phyloP scores from a whole-genome alignment of 306 rosid genomes.

The Cucurbita pepo region DNA sequence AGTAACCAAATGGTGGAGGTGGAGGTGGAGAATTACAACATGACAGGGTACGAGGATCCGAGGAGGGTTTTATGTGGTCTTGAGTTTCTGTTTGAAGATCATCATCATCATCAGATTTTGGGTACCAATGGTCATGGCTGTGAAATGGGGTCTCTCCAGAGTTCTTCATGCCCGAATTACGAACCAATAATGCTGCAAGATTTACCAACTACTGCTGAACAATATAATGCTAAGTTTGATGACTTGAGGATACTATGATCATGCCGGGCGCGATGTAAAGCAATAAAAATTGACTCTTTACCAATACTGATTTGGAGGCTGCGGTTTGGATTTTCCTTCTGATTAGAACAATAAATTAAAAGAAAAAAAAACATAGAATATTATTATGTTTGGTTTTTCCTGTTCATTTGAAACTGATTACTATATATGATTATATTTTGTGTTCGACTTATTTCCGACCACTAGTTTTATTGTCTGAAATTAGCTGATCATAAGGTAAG shows the following conservation, averaged over 20 bases:
- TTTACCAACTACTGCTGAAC: background rate
- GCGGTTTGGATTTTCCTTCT: background rate
- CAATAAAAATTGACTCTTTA: background rate
- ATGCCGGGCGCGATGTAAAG: background rate
- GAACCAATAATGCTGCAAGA: slow-evolving; percentile 3
- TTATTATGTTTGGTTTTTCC: background rate
- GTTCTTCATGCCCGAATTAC: slow-evolving; percentile 12
- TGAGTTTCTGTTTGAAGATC: background rate
- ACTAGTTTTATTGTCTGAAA: background rate
- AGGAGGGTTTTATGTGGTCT: background rate
- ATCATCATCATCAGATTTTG: background rate
- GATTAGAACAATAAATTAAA: background rate
- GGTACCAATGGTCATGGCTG: background rate
- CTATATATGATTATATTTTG: background rate
- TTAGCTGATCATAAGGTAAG: background rate
- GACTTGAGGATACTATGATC: slow-evolving; percentile 11
- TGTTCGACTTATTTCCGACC: background rate
- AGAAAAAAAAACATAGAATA: background rate
- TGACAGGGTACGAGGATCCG: background rate
- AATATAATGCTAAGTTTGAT: slow-evolving; percentile 13
- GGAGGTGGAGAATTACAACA: background rate
- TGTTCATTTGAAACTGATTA: background rate
- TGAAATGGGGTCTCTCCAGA: slow-evolving; percentile 4
- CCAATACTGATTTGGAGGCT: background rate
- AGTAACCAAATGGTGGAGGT: background rate